Conservation (phyloP, 2,329 filamentous ascomycete species). For the Neonectria ditissima region DNA sequence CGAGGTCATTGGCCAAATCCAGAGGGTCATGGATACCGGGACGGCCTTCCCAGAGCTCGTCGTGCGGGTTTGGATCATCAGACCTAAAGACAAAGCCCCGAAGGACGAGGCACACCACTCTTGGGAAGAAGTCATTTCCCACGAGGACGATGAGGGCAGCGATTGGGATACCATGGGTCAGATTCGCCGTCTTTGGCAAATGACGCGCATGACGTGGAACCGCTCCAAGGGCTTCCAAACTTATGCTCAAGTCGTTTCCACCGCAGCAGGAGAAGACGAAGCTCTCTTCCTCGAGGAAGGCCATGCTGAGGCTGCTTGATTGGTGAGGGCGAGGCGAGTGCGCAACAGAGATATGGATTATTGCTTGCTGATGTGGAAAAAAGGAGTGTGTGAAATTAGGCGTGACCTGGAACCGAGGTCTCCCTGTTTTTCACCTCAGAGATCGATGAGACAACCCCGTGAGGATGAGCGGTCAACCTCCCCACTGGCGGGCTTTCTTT, state of each 20-base stretch:
- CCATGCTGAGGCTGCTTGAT: not conserved
- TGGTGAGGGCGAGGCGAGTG: too few relatives aligned
- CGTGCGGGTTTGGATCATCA: slow-evolving; percentile 31
- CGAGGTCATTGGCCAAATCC: slow-evolving; percentile 20
- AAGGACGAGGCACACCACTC: slow-evolving; percentile 12
- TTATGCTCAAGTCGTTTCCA: not conserved
- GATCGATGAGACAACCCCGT: too few relatives aligned
- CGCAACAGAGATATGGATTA: too few relatives aligned
- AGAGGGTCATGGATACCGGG: not conserved
- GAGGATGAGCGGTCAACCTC: too few relatives aligned
- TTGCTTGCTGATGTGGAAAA: too few relatives aligned
- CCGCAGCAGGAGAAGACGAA: not conserved
- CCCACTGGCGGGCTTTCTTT: too few relatives aligned
- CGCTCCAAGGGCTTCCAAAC: not conserved
- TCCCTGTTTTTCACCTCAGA: too few relatives aligned
- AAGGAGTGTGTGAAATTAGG: too few relatives aligned
- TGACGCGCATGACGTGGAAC: slow-evolving; percentile 12
- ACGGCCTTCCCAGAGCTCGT: slow-evolving; percentile 10
- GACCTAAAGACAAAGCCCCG: not conserved
- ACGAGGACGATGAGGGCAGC: not conserved
- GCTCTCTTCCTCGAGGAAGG: not conserved
- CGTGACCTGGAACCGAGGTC: too few relatives aligned
- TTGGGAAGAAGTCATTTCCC: slow-evolving; percentile 23
- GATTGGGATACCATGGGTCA: not conserved
- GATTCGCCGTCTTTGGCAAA: slow-evolving; percentile 22